phyloP scores from a whole-genome alignment of 116 monocot species.

The Cymodocea nodosa region DNA sequence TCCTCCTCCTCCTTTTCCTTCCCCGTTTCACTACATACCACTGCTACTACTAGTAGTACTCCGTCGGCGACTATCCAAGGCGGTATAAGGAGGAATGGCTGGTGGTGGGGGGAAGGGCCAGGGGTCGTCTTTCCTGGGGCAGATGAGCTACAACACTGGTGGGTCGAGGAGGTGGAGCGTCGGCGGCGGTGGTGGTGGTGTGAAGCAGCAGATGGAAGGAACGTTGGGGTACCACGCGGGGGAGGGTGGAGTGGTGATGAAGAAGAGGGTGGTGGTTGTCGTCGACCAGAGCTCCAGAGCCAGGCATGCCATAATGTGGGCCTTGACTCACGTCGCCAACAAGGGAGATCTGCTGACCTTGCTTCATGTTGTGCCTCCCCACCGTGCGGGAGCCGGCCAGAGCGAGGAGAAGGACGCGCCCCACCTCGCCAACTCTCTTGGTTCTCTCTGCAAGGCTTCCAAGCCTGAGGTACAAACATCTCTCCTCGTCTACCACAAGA shows the following conservation, averaged over 20 bases:
- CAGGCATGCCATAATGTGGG: conserved; percentile 82
- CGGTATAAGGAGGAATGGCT: too few species aligned
- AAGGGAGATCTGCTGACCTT: conserved; percentile 60
- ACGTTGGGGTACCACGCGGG: conserved; percentile 2
- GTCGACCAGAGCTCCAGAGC: conserved; percentile 40
- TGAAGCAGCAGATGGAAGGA: conserved; percentile 8
- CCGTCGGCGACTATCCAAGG: too few species aligned
- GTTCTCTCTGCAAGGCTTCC: conserved; percentile 59
- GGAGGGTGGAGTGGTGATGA: conserved; percentile 17
- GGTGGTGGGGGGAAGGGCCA: too few species aligned
- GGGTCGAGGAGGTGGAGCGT: conserved; percentile 6
- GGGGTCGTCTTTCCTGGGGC: conserved; percentile 13
- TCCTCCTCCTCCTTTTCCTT: too few species aligned
- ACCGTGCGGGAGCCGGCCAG: background rate
- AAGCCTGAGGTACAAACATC: conserved; percentile 41
- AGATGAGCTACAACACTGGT: conserved; percentile 7
- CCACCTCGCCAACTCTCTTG: conserved; percentile 50
- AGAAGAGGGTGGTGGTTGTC: conserved; percentile 60
- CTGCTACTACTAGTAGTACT: too few species aligned
- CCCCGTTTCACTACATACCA: too few species aligned
- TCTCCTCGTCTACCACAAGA: background rate
- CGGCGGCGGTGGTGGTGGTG: conserved; percentile 12
- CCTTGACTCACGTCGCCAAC: conserved; percentile 58
- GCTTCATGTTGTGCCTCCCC: conserved; percentile 36
- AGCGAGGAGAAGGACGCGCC: conserved; percentile 1